These are phyloP conservation scores for Mycena belliarum DNA, from an alignment of 768 basidiomycete species.

Conservation along the genomic window DNA sequence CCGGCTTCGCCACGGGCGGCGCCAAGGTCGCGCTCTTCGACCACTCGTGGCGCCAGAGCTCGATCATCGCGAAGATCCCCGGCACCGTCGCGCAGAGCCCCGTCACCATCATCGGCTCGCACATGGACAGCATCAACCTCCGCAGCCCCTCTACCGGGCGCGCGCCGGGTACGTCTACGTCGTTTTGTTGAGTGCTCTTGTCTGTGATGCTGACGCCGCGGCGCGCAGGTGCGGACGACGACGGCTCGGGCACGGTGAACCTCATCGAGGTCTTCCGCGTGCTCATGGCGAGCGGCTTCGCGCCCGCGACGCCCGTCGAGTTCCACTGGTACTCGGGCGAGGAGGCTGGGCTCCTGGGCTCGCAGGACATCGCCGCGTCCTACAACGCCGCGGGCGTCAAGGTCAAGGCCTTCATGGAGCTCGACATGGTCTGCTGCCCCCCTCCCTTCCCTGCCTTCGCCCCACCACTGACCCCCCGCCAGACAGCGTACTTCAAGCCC, in stretches of 20 bases:
- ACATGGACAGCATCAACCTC: slow-evolving; percentile 45
- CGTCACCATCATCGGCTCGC: slow-evolving; percentile 40
- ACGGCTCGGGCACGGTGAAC: too few relatives aligned
- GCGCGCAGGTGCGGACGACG: too few relatives aligned
- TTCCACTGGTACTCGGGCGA: slow-evolving; percentile 53
- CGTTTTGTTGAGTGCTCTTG: too few relatives aligned
- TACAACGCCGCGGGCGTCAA: slow-evolving; percentile 39
- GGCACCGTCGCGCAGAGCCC: slow-evolving; percentile 30
- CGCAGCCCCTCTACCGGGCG: slow-evolving; percentile 36
- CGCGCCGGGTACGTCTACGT: slow-evolving; percentile 34
- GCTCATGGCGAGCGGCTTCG: slow-evolving; percentile 39
- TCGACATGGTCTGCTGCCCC: slow-evolving; percentile 37
- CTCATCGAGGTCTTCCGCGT: slow-evolving; percentile 44
- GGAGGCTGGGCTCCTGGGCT: slow-evolving; percentile 47
- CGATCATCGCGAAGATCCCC: slow-evolving; percentile 39
- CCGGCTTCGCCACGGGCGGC: neutral
- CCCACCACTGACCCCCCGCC: too few relatives aligned
- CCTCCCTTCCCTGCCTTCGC: too few relatives aligned
- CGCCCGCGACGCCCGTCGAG: slow-evolving; percentile 42
- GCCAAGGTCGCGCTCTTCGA: slow-evolving; percentile 28
- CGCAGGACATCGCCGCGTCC: too few relatives aligned
- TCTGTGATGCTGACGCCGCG: too few relatives aligned
- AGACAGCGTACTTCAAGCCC: slow-evolving; percentile 38
- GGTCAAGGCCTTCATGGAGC: slow-evolving; percentile 52
- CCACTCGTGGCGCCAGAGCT: slow-evolving; percentile 37